Percentiles rank a stretch among this genome's conserved stretches.
These are phyloP conservation scores for Saccharomyces hybrid DNA, from an alignment of 1,139 yeast genomes.

Conservation along the genomic window DNA sequence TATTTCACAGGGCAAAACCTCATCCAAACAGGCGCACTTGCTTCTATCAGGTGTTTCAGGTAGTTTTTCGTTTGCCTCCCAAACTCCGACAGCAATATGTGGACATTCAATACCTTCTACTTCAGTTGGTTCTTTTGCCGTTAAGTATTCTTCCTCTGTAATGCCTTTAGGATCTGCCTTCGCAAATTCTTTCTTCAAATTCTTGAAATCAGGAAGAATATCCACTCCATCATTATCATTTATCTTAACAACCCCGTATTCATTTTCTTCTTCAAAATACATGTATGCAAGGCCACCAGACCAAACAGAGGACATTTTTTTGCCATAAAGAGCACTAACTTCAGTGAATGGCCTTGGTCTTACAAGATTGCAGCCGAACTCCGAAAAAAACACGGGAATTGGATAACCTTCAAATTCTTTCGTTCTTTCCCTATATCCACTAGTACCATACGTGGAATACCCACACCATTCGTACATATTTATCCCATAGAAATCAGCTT, in stretches of 20 bases:
- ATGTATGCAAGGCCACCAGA: slow-evolving; percentile 89
- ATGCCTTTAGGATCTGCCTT: slow-evolving; percentile 35
- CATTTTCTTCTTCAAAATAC: slow-evolving; percentile 77
- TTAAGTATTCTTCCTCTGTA: slow-evolving; percentile 18
- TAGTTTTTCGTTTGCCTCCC: slow-evolving; percentile 41
- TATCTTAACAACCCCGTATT: slow-evolving; percentile 69
- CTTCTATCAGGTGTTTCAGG: slow-evolving; percentile 51
- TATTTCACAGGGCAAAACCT: slow-evolving; percentile 44
- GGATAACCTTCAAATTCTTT: slow-evolving; percentile 41
- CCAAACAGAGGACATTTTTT: slow-evolving; percentile 72
- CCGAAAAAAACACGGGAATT: slow-evolving; percentile 54
- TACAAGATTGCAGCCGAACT: slow-evolving; percentile 50
- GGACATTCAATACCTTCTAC: slow-evolving; percentile 27
- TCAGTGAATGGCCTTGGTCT: slow-evolving; percentile 61
- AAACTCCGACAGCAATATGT: slow-evolving; percentile 12
- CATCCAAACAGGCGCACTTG: slow-evolving; percentile 51
- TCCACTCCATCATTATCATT: slow-evolving; percentile 41
- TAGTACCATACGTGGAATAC: slow-evolving; percentile 43
- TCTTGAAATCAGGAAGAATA: slow-evolving; percentile 40
- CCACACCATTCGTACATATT: too few species aligned
- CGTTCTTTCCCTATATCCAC: slow-evolving; percentile 53
- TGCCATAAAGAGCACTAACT: slow-evolving; percentile 52
- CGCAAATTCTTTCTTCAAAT: slow-evolving; percentile 31
- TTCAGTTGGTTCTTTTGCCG: not conserved
- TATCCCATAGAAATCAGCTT: too few species aligned